These are phyloP conservation scores for Sordariomycetes sp. DNA, from an alignment of 2,329 filamentous ascomycete species.

Conservation along the genomic window DNA sequence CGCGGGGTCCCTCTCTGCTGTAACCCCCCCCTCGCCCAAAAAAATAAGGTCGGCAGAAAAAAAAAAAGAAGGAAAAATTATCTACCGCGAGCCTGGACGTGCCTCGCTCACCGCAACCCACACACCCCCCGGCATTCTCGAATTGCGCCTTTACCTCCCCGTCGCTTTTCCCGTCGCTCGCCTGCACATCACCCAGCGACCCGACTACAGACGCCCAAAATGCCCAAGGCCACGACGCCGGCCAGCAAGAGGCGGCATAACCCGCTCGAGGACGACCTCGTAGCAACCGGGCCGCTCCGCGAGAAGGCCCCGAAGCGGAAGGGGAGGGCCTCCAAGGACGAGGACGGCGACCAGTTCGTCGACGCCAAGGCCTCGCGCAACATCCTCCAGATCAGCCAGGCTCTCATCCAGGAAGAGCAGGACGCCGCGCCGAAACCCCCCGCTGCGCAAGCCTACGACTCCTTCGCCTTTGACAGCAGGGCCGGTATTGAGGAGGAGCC, in stretches of 20 bases:
- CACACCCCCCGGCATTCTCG: background rate
- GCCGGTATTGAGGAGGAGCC: conserved; percentile 45
- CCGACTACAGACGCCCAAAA: conserved; percentile 23
- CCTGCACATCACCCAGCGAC: background rate
- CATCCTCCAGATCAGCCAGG: conserved; percentile 82
- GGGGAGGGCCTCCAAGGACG: conserved; percentile 48
- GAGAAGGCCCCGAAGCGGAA: conserved; percentile 65
- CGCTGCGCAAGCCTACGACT: conserved; percentile 25
- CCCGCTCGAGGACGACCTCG: conserved; percentile 80
- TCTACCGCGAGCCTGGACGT: conserved; percentile 11
- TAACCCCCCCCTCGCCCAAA: background rate
- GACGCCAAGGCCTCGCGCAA: conserved; percentile 81
- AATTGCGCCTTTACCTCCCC: background rate
- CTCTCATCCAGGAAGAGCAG: conserved; percentile 72
- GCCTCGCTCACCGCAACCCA: background rate
- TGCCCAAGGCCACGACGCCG: conserved; percentile 68
- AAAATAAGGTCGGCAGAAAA: background rate
- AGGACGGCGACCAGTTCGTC: conserved; percentile 61
- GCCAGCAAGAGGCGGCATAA: conserved; percentile 66
- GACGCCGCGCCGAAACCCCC: conserved; percentile 26
- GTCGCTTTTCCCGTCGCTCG: background rate
- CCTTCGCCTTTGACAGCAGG: conserved; percentile 73
- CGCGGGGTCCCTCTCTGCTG: background rate
- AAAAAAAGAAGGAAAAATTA: background rate
- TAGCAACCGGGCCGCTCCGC: conserved; percentile 59